Evolutionary conservation across 306 rosid species (phyloP).

Genomic region (Lathyrus aphaca): DNA sequence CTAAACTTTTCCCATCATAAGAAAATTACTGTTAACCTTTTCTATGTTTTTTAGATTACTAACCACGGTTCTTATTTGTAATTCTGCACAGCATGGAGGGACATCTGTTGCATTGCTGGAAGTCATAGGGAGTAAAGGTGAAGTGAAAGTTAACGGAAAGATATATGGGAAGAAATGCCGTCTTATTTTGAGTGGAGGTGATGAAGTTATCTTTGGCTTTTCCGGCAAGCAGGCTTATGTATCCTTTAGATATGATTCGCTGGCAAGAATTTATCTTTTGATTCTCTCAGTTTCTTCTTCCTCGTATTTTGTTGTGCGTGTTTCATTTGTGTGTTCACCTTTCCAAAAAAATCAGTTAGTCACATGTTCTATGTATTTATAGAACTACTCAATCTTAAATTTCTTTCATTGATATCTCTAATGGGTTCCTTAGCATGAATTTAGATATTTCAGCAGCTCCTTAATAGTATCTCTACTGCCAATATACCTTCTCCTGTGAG

Average conservation of each 20-base stretch:
- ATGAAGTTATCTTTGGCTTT: conserved; percentile 77
- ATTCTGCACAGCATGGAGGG: conserved; percentile 63
- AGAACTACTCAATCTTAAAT: conserved; percentile 4
- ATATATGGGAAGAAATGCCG: conserved; percentile 52
- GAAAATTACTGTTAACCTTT: conserved; percentile 10
- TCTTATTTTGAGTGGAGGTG: conserved; percentile 73
- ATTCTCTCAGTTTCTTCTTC: conserved; percentile 17
- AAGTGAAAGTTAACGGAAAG: conserved; percentile 79
- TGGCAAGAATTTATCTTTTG: conserved; percentile 14
- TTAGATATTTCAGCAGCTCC: conserved; percentile 86
- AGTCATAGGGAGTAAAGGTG: conserved; percentile 71
- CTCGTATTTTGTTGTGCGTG: conserved; percentile 16
- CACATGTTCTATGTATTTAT: conserved; percentile 20
- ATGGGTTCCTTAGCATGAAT: conserved; percentile 51
- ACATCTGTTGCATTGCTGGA: conserved; percentile 75
- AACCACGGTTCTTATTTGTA: conserved; percentile 39
- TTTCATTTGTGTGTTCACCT: conserved; percentile 12
- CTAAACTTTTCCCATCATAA: conserved; percentile 8
- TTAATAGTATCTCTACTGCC: conserved; percentile 55
- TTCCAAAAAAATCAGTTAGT: conserved; percentile 12
- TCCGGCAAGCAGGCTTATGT: conserved; percentile 86
- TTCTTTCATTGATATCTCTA: conserved; percentile 9
- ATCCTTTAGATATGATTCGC: conserved; percentile 65
- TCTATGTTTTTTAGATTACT: conserved; percentile 11
- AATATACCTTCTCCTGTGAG: conserved; percentile 63